Evolutionary conservation across 208 protist species (phyloP).

Genomic region (Crithidia bombi): DNA sequence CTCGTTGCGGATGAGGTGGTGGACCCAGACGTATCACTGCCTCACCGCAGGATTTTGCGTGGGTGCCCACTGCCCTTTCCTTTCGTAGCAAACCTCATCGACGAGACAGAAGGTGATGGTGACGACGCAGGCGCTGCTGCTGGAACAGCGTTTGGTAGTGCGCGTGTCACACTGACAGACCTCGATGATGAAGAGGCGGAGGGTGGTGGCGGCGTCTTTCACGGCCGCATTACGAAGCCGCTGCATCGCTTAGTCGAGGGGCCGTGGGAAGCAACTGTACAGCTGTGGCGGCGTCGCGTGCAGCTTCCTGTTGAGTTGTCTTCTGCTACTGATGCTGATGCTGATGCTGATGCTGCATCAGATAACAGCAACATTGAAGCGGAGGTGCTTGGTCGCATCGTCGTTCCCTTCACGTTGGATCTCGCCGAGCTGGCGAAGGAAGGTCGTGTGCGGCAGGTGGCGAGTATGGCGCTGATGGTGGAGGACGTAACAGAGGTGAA

Average conservation of each 20-base stretch:
- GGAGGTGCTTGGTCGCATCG: constrained; percentile 62
- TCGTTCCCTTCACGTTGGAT: constrained; percentile 64
- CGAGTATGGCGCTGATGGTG: constrained; percentile 12
- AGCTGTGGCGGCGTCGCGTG: constrained; percentile 57
- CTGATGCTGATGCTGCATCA: neutral
- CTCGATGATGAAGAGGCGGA: constrained; percentile 17
- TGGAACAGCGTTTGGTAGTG: neutral
- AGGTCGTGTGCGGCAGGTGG: constrained; percentile 12
- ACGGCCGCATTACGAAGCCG: constrained; percentile 58
- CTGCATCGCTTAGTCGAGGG: constrained; percentile 58
- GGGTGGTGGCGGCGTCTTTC: constrained; percentile 18
- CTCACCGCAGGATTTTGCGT: constrained; percentile 17
- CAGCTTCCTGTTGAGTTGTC: neutral
- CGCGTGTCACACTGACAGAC: constrained; percentile 27
- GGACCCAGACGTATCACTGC: neutral
- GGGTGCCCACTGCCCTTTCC: constrained; percentile 37
- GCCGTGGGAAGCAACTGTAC: constrained; percentile 56
- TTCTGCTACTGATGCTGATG: neutral
- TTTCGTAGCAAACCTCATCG: too few species aligned
- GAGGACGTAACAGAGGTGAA: neutral
- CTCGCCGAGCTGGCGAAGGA: constrained; percentile 14
- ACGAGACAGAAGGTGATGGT: constrained; percentile 2
- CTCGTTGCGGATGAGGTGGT: constrained; percentile 20
- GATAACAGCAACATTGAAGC: constrained; percentile 24
- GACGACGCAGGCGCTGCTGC: neutral